Conservation (phyloP, 1,139 yeast species). For the Hyphopichia pseudoburtonii region DNA sequence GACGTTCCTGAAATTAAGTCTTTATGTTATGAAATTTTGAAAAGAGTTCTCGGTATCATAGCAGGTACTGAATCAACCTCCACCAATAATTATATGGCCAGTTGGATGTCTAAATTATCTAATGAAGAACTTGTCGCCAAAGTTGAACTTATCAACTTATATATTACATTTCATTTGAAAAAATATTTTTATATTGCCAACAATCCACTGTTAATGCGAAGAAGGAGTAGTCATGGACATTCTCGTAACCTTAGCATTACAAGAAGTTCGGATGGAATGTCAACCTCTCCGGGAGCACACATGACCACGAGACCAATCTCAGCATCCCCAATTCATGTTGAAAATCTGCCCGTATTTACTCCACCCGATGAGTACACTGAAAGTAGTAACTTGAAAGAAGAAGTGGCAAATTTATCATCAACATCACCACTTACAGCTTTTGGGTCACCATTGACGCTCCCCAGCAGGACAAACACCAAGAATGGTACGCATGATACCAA, state of each 20-base stretch:
- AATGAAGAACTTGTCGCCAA: conserved; percentile 41
- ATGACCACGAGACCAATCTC: too few relatives aligned
- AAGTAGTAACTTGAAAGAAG: conserved; percentile 15
- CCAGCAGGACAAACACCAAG: not conserved
- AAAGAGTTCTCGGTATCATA: conserved; percentile 64
- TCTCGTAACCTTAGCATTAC: too few relatives aligned
- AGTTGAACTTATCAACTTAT: conserved; percentile 59
- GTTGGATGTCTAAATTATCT: conserved; percentile 56
- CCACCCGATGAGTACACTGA: conserved; percentile 22
- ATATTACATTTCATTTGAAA: conserved; percentile 61
- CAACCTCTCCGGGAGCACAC: too few relatives aligned
- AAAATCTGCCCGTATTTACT: too few relatives aligned
- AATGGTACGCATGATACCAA: conserved; percentile 32
- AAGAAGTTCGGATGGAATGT: too few relatives aligned
- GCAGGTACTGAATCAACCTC: conserved; percentile 47
- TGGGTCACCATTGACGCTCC: not conserved
- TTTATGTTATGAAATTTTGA: conserved; percentile 62
- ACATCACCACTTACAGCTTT: not conserved
- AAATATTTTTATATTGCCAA: conserved; percentile 37
- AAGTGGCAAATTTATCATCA: conserved; percentile 6
- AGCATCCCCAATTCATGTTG: too few relatives aligned
- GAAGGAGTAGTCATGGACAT: conserved; percentile 10
- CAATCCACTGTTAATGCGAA: conserved; percentile 26
- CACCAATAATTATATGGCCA: conserved; percentile 46
- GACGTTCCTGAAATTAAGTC: conserved; percentile 54